Evolutionary conservation across 2,329 filamentous ascomycete genomes (phyloP), one percentile per base, ranked within the genome.

Genomic region (Diaporthe citri): DNA sequence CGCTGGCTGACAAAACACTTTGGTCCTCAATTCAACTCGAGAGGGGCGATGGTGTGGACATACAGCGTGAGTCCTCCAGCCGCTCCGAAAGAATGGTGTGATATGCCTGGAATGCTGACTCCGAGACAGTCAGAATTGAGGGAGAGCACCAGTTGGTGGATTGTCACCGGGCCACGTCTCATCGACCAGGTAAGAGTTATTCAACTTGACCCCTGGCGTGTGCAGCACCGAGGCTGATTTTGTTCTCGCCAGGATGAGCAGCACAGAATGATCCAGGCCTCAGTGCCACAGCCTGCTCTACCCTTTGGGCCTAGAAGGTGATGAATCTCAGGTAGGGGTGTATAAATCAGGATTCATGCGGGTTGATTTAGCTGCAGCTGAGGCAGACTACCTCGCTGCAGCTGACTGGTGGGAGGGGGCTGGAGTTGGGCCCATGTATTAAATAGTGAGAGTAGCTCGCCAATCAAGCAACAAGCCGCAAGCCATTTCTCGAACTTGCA

Each of bases 11-110:
- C 52, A 25, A 55, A 55, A 17, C 52, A 55, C 25, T 55, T 55
- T 55, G 52, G 52, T 55, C 52, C 52, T 31, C 52, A 55, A 15
- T 55, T 55, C 25, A 55, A 55, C 52, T 55, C 52, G 52, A 55
- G 12, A 55, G 25, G 52, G 25, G 52, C 13, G 52, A 55, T 55
- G 52, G 25, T 55, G 12, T 55, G 52, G 52, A 55, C n/a, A 55
- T 55, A 55, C 52, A 55, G 52, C n/a, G 52, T 55, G n/a, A 55
- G 52, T 55, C 25, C 13, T 8, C n/a, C 52, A 55, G 15, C 52
- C 52, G 25, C 52, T 5, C 52, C 4, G 52, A 31, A 55, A 43
- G 41, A 20, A 15, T 28, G 52, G 25, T 17, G 52, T 31, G 25
- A 55, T 55, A 25, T 55, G 22, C 22, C 48, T 25, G 52, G 25